These are phyloP conservation scores for Parascedosporium putredinis DNA, from an alignment of 2,329 filamentous ascomycete species.

Conservation along the genomic window DNA sequence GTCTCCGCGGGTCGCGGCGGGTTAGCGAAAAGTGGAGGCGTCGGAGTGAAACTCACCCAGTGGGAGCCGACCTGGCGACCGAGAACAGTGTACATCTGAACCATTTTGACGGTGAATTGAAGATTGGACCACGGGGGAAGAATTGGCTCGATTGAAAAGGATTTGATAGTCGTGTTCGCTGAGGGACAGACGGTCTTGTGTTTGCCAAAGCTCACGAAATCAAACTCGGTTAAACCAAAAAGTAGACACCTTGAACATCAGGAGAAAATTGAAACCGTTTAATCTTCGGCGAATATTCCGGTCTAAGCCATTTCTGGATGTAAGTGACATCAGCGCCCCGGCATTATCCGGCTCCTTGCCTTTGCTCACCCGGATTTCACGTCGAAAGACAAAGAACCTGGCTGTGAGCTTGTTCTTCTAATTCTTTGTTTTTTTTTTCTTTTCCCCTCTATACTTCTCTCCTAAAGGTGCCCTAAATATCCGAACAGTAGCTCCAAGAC, in stretches of 20 bases:
- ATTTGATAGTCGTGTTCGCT: constrained; percentile 1
- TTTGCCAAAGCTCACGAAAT: constrained; percentile 6
- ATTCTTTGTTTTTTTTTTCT: too few species aligned
- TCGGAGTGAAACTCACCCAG: constrained; percentile 36
- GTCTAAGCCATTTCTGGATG: too few species aligned
- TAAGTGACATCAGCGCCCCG: not conserved
- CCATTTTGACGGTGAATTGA: constrained; percentile 10
- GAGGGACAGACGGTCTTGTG: not conserved
- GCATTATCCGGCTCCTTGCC: not conserved
- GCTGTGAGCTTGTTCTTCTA: too few species aligned
- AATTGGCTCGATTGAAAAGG: not conserved
- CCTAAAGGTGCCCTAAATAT: too few species aligned
- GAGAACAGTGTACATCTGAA: constrained; percentile 39
- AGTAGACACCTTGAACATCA: not conserved
- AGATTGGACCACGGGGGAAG: not conserved
- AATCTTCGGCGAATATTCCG: not conserved
- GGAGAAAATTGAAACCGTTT: not conserved
- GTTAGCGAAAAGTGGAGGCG: constrained; percentile 6
- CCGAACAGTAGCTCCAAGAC: too few species aligned
- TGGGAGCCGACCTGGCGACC: constrained; percentile 52
- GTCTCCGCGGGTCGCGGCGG: constrained; percentile 3
- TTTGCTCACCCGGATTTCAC: not conserved
- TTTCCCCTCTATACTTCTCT: too few species aligned
- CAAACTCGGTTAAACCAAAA: not conserved
- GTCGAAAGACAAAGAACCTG: not conserved